Percentiles rank a stretch among this genome's conserved stretches.
phyloP scores from a whole-genome alignment of 2,329 filamentous ascomycete genomes.

The Phaeomoniella chlamydospora region DNA sequence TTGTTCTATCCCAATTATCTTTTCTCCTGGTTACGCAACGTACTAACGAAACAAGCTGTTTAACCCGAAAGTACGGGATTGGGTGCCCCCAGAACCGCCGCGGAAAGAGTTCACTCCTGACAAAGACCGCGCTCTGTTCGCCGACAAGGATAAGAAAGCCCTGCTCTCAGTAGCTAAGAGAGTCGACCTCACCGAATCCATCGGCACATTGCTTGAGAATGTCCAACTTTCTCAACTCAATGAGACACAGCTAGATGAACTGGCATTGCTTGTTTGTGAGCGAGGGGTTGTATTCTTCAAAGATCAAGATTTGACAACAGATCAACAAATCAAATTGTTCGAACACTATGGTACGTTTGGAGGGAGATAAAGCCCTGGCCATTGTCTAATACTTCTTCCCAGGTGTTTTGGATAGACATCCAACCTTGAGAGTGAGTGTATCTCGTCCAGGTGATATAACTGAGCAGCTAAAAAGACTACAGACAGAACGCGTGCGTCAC shows the following conservation, averaged over 20 bases:
- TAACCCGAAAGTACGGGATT: too few relatives aligned
- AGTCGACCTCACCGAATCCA: constrained; percentile 22
- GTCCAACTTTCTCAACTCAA: constrained; percentile 33
- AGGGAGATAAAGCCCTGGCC: constrained; percentile 11
- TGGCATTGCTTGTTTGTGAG: constrained; percentile 53
- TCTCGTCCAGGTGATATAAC: background rate
- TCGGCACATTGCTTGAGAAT: constrained; percentile 25
- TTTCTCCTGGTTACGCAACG: too few relatives aligned
- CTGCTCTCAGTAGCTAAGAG: constrained; percentile 16
- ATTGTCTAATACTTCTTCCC: too few relatives aligned
- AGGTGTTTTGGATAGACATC: constrained; percentile 12
- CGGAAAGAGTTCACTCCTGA: too few relatives aligned
- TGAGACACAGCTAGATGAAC: constrained; percentile 33
- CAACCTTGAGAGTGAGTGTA: constrained; percentile 10
- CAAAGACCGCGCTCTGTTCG: constrained; percentile 12
- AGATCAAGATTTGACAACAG: constrained; percentile 9
- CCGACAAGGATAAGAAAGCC: constrained; percentile 24
- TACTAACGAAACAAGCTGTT: too few relatives aligned
- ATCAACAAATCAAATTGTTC: constrained; percentile 8
- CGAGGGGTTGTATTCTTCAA: constrained; percentile 11
- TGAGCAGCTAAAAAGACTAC: constrained; percentile 2
- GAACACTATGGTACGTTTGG: constrained; percentile 11
- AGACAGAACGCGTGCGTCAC: constrained; percentile 8
- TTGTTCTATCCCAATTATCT: too few relatives aligned
- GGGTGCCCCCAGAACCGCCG: too few relatives aligned